Percentiles rank a stretch among this genome's conserved stretches.
Conservation (phyloP, 495 filamentous ascomycete genomes). For the Talaromyces wortmannii region DNA sequence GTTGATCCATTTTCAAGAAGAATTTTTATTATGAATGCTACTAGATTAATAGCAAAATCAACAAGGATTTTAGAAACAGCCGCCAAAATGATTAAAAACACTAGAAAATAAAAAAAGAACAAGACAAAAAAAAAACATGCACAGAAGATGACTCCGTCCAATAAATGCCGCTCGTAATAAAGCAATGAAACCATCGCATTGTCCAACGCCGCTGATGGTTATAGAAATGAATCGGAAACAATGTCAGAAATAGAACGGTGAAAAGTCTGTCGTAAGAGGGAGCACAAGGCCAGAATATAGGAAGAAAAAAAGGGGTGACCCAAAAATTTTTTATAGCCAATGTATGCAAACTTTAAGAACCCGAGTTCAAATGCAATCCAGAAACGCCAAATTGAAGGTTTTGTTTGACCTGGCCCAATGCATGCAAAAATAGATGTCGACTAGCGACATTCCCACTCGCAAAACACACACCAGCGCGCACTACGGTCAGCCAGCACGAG, state of each 20-base stretch:
- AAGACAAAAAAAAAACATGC: slow-evolving; percentile 6
- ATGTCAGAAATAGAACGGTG: not conserved
- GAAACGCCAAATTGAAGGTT: not conserved
- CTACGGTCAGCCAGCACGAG: slow-evolving; percentile 92
- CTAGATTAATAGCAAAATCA: slow-evolving; percentile 3
- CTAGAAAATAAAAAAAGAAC: slow-evolving; percentile 3
- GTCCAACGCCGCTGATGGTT: not conserved
- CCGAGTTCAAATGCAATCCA: not conserved
- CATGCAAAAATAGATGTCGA: not conserved
- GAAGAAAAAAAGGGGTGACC: not conserved
- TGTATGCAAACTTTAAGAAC: not conserved
- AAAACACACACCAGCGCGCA: slow-evolving; percentile 97
- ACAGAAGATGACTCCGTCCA: not conserved
- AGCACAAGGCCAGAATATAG: not conserved
- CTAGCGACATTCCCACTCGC: slow-evolving; percentile 78
- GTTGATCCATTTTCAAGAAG: too few species aligned
- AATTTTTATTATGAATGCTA: not conserved
- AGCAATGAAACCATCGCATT: not conserved
- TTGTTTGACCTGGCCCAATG: not conserved
- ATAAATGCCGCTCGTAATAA: not conserved
- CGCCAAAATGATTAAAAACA: not conserved
- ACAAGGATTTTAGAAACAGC: not conserved
- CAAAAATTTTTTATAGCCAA: too few species aligned
- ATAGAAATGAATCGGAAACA: not conserved
- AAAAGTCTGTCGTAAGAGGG: not conserved